Percentiles rank a stretch among this genome's conserved stretches.
Evolutionary conservation across 371 early-diverging fungal species (phyloP).

Genomic region (Syncephalastrum racemosum): DNA sequence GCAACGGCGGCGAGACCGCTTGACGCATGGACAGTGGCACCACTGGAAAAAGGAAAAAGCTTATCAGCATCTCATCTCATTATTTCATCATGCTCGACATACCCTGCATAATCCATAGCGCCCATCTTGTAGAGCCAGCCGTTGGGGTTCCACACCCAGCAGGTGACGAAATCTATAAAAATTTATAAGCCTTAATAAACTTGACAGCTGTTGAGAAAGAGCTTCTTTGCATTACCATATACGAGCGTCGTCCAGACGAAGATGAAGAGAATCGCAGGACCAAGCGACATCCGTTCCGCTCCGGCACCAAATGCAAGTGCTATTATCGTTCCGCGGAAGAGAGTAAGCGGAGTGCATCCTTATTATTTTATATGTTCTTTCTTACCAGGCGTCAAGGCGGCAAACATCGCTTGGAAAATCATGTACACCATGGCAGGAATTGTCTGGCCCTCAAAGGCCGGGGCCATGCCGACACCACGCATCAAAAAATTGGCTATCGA

Average conservation of each 20-base stretch:
- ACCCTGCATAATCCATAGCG: constrained; percentile 77
- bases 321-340: constrained; percentile 26
- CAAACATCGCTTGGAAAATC: constrained; percentile 78
- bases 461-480: constrained; percentile 38
- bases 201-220: neutral
- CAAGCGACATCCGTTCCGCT: constrained; percentile 79
- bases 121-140: constrained; percentile 77
- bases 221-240: constrained; percentile 40
- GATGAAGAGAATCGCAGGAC: constrained; percentile 76
- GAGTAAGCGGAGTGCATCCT: neutral
- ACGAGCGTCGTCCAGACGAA: constrained; percentile 84
- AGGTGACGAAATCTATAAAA: constrained; percentile 62
- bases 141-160: constrained; percentile 82
- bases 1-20: constrained; percentile 85
- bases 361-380: neutral
- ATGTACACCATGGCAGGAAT: constrained; percentile 63
- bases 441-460: constrained; percentile 48
- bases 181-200: neutral
- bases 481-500: constrained; percentile 39
- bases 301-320: constrained; percentile 84
- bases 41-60: constrained; percentile 36
- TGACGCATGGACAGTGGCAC: constrained; percentile 83
- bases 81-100: neutral
- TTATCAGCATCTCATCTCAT: neutral
- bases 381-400: constrained; percentile 58